These are phyloP conservation scores for Clathrus columnatus DNA, from an alignment of 768 basidiomycete species.

Conservation along the genomic window DNA sequence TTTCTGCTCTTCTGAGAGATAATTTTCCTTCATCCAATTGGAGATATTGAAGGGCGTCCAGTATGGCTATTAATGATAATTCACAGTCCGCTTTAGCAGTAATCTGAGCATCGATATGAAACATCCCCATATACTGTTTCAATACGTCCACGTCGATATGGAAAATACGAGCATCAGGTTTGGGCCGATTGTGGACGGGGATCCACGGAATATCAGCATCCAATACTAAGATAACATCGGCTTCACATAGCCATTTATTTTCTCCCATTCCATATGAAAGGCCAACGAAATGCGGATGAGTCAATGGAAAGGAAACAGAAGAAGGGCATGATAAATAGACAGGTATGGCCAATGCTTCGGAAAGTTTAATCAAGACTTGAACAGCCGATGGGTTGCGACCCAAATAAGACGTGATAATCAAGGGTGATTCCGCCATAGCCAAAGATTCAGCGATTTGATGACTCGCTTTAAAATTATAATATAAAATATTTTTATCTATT, in stretches of 20 bases:
- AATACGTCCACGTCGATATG: slow-evolving; percentile 58
- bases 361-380: slow-evolving; percentile 36
- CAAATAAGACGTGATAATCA: slow-evolving; percentile 57
- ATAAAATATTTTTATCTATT: no score
- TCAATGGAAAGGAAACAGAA: slow-evolving; percentile 44
- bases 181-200: slow-evolving; percentile 35
- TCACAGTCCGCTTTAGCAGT: slow-evolving; percentile 50
- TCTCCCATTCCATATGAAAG: slow-evolving; percentile 42
- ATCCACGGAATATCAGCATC: slow-evolving; percentile 65
- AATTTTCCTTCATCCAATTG: not conserved
- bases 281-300: slow-evolving; percentile 47
- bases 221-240: slow-evolving; percentile 58
- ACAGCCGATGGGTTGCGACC: slow-evolving; percentile 47
- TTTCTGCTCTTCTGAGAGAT: slow-evolving; percentile 17
- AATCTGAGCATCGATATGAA: slow-evolving; percentile 47
- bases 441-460: slow-evolving; percentile 40
- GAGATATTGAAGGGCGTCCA: slow-evolving; percentile 22
- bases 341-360: slow-evolving; percentile 44
- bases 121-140: slow-evolving; percentile 39
- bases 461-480: slow-evolving; percentile 21
- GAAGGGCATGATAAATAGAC: slow-evolving; percentile 44
- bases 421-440: slow-evolving; percentile 39
- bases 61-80: slow-evolving; percentile 41
- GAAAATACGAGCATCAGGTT: slow-evolving; percentile 39
- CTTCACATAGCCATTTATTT: slow-evolving; percentile 37